Conservation (phyloP, 2,329 filamentous ascomycete species). For the Penicillium expansum region DNA sequence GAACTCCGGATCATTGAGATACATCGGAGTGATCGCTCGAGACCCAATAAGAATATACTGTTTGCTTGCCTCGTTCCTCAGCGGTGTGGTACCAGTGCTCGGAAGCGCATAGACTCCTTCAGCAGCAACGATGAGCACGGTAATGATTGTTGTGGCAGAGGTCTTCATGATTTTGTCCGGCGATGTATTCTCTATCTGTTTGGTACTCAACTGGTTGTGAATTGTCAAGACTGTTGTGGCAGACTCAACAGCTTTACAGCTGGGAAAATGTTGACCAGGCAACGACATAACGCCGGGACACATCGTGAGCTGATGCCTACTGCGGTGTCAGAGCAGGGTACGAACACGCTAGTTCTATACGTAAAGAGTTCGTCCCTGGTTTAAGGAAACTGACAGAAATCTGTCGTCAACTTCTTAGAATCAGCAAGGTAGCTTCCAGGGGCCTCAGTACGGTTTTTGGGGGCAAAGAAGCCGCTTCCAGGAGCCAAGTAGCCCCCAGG, state of each 20-base stretch:
- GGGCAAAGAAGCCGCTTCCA: too few species aligned
- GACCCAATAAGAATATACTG: background rate
- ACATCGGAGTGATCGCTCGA: background rate
- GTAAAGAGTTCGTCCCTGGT: too few species aligned
- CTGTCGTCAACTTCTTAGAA: too few species aligned
- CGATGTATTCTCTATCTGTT: background rate
- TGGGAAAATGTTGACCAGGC: background rate
- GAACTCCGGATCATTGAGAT: slow-evolving; percentile 3
- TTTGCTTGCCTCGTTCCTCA: background rate
- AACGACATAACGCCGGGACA: background rate
- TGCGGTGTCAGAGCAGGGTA: background rate
- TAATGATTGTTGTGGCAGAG: background rate
- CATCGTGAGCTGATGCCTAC: too few species aligned
- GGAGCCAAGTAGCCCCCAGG: too few species aligned
- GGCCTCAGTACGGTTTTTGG: too few species aligned
- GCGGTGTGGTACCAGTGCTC: background rate
- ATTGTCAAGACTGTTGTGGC: background rate
- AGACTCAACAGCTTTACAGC: background rate
- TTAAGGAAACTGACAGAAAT: too few species aligned
- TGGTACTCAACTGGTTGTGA: background rate
- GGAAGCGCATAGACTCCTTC: background rate
- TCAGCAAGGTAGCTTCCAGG: too few species aligned
- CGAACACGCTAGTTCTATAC: background rate
- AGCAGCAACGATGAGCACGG: background rate
- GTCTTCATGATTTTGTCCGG: background rate